Base-by-base conservation (phyloP, 2,329 filamentous ascomycete species). In the Stachybotrys elegans region DNA sequence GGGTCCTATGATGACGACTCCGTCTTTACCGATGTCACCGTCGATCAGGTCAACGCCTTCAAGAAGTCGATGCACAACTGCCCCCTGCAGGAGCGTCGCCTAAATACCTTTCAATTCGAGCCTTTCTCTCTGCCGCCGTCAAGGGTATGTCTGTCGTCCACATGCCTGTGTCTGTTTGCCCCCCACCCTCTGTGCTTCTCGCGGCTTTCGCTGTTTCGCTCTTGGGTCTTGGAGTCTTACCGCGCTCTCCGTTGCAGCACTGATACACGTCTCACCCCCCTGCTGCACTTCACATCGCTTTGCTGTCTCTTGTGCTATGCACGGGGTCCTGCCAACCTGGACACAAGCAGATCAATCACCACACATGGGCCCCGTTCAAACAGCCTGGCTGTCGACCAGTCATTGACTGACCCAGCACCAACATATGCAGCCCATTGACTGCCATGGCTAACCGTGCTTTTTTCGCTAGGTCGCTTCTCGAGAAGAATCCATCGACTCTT, bases 21-120 rank as follows among this genome's bases (percentile, higher is more conserved):
- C 31, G 57, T 66, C 46, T 65, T 66, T 43, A 63, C 63, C 40
- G 67, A 70, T 48, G 67, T 73, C 40, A 72, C 73, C 6, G 67
- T 71, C 16, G 83, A 88, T 45, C 79, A 91, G 58, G 72, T 94
- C 45, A 79, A 78, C 52, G 82, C 81, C 47, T 70, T 95, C 48
- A 83, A 86, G 41, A 79, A 82, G 54, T 83, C 81, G 20, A 71
- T 95, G 21, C 85, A 89, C 51, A 81, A 81, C 49, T 78, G 83
- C 38, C 81, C 84, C 55, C 75, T 95, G 48, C 91, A 96, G 68
- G 85, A 91, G 56, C 78, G 82, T 45, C 81, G 91, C 51, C 81
- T 95, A 73, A 86, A 86, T 60, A 88, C 90, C 60, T 95, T 89
- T 67, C 83, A 86, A 35, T 97, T 91, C 59, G 91, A 96, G 62